Percentiles rank a stretch among this genome's conserved stretches.
Conservation (phyloP, 208 protist species). For the Trypanosoma cruzi region DNA sequence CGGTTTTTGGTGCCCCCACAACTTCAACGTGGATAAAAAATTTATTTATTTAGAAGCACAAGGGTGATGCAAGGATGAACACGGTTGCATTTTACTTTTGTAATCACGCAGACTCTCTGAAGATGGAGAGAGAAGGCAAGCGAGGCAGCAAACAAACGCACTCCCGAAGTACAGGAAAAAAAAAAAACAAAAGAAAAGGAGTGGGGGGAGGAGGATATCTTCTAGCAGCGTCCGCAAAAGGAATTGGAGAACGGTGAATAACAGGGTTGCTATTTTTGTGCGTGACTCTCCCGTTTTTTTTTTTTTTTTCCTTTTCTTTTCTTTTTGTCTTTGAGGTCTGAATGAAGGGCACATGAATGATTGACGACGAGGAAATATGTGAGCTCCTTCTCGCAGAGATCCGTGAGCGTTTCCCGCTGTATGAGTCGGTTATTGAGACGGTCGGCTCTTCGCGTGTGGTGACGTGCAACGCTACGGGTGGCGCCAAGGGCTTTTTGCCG, state of each 20-base stretch:
- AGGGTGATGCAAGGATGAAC: neutral
- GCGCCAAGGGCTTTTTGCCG: conserved; percentile 38
- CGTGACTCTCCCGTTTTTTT: conserved; percentile 1
- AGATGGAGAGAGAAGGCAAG: neutral
- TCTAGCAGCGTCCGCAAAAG: neutral
- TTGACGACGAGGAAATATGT: conserved; percentile 18
- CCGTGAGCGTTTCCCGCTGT: conserved; percentile 42
- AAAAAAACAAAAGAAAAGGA: conserved; percentile 1
- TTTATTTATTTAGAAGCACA: neutral
- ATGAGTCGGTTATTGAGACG: conserved; percentile 20
- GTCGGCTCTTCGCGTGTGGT: conserved; percentile 14
- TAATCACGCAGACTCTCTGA: neutral
- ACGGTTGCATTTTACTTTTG: neutral
- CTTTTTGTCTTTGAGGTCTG: neutral
- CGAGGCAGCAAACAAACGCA: neutral
- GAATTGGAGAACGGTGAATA: neutral
- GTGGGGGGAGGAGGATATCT: neutral
- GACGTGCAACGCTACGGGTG: conserved; percentile 14
- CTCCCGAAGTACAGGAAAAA: neutral
- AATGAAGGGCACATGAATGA: conserved; percentile 13
- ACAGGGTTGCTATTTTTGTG: neutral
- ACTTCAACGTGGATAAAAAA: neutral
- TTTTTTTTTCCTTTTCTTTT: neutral
- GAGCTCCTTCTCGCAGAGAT: conserved; percentile 35
- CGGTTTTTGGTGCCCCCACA: neutral